These are phyloP conservation scores for Candida piceae DNA, from an alignment of 805 yeast species.

Conservation along the genomic window DNA sequence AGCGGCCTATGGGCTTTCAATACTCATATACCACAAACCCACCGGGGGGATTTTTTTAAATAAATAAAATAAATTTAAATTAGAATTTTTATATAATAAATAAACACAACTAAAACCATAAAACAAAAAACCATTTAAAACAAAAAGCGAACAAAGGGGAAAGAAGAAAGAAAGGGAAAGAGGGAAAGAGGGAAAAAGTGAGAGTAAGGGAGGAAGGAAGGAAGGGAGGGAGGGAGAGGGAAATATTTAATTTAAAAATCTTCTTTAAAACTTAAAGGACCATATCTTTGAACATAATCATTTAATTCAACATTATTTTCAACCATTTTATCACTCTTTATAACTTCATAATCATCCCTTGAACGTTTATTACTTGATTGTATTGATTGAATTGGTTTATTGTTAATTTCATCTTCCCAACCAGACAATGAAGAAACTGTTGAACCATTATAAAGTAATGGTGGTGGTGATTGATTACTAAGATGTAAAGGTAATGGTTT, in stretches of 20 bases:
- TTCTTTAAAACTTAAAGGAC: constrained; percentile 42
- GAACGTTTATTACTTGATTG: too few species aligned
- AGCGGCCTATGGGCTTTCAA: too few species aligned
- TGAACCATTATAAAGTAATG: constrained; percentile 37
- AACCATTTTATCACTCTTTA: too few species aligned
- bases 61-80: too few species aligned
- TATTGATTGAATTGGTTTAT: too few species aligned
- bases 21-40: too few species aligned
- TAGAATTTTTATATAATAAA: too few species aligned
- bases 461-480: constrained; percentile 37
- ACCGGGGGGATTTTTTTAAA: too few species aligned
- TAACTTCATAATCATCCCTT: constrained; percentile 9
- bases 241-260: constrained; percentile 44
- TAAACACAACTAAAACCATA: too few species aligned
- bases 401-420: constrained; percentile 34
- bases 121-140: neutral
- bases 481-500: constrained; percentile 37
- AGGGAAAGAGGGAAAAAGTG: neutral
- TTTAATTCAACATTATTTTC: constrained; percentile 4
- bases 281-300: constrained; percentile 35
- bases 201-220: too few species aligned
- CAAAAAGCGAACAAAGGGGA: neutral
- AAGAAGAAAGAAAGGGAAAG: neutral
- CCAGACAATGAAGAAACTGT: constrained; percentile 41
- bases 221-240: too few species aligned